Percentiles rank a stretch among this genome's conserved stretches.
These are phyloP conservation scores for Benincasa hispida DNA, from an alignment of 306 rosid species.

Conservation along the genomic window DNA sequence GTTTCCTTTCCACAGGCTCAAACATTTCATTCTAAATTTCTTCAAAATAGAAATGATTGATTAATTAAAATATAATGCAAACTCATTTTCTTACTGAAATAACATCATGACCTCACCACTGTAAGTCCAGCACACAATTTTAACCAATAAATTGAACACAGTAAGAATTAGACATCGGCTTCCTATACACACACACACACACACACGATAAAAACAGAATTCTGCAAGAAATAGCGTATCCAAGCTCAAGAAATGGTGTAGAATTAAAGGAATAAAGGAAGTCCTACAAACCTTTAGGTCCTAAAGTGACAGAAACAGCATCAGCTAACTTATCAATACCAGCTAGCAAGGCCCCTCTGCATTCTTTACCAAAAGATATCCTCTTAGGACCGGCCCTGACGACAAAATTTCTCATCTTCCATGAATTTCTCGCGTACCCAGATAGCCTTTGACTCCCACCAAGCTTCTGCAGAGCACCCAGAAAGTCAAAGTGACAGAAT, in stretches of 20 bases:
- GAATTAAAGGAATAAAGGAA: not conserved
- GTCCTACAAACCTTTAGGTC: constrained; percentile 64
- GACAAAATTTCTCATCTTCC: constrained; percentile 10
- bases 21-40: not conserved
- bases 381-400: constrained; percentile 65
- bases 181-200: not conserved
- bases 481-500: not conserved
- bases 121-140: not conserved
- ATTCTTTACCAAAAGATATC: constrained; percentile 57
- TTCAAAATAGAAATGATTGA: not conserved
- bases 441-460: constrained; percentile 17
- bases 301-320: constrained; percentile 89
- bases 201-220: not conserved
- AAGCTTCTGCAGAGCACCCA: constrained; percentile 23
- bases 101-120: not conserved
- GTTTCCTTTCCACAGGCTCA: not conserved
- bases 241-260: not conserved
- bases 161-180: not conserved
- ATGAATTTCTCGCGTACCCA: constrained; percentile 26
- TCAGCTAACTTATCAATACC: constrained; percentile 94
- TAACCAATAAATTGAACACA: not conserved
- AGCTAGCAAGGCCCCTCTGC: constrained; percentile 46
- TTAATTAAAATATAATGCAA: not conserved
- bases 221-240: not conserved
- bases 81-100: not conserved